Conservation (phyloP, 148 eudicot genomes). For the Amaranthus palmeri region DNA sequence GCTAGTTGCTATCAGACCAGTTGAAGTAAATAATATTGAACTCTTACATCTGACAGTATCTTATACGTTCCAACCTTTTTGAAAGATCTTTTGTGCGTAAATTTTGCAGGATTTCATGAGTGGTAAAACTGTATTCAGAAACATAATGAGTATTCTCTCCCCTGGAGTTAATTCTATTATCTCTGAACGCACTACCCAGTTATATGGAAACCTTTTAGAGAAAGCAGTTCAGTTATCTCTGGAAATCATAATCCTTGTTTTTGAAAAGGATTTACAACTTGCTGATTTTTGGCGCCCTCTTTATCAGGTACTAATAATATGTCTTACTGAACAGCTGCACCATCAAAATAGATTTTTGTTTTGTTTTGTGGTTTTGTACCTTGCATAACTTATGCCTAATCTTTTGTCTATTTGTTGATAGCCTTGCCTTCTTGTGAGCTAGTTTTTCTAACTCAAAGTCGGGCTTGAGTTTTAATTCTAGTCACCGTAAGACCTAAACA, state of each 20-base stretch:
- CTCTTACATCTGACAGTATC: neutral
- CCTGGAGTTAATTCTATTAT: conserved; percentile 79
- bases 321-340: neutral
- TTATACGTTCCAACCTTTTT: neutral
- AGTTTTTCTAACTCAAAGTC: too few species aligned
- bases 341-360: neutral
- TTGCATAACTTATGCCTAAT: too few species aligned
- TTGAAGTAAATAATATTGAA: neutral
- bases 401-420: too few species aligned
- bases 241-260: conserved; percentile 69
- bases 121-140: conserved; percentile 83
- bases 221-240: conserved; percentile 75
- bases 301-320: conserved; percentile 55
- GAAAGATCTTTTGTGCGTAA: neutral
- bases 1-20: conserved; percentile 5
- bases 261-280: conserved; percentile 71
- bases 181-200: conserved; percentile 69
- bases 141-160: conserved; percentile 78
- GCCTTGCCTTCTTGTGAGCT: too few species aligned
- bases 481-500: too few species aligned
- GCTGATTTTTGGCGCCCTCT: conserved; percentile 95
- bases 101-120: conserved; percentile 93
- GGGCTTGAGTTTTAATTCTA: too few species aligned
- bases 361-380: neutral
- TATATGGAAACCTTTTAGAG: conserved; percentile 72